Evolutionary conservation across 2,329 filamentous ascomycete species (phyloP), one percentile per base, ranked within the genome.

Genomic region (Didymella lethalis): DNA sequence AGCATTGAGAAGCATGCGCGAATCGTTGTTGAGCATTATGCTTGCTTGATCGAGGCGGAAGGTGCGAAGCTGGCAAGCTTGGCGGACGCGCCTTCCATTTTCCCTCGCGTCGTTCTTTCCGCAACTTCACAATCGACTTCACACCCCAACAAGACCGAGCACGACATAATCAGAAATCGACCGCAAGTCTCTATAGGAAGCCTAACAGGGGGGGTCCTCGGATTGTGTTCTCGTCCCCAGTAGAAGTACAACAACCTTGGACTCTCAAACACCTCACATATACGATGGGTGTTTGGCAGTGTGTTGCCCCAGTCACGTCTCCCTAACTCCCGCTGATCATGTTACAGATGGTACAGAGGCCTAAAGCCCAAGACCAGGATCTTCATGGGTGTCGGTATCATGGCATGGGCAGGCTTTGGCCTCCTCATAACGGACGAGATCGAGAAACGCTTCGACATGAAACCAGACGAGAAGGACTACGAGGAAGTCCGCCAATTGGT

Each of bases 341-440:
- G 34, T 16, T 4, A 7, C 18, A 78, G 77, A 47, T 74, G 70
- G 69, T 96, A 93, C 81, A 88, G 84, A 72, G 86, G 85, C 68
- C 87, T 96, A 53, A 80, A 88, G 3, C 85, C 89, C 18, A 88
- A 85, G 66, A 89, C 90, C 25, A 90, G 90, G 56, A 79, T 91
- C 41, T 79, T 88, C 47, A 83, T 96, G 63, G 93, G 93, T 66
- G 75, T 87, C 48, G 90, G 88, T 67, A 79, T 96, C 65, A 86
- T 97, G 71, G 86, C 86, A 32, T 97, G 92, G 86, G 92, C 91
- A 14, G 80, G 82, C 40, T 80, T 87, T 40, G 93, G 92, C 16
- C 83, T 95, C n/a, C 88, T 89, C 72, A 72, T 91, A 18, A 87
- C 90, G 5, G 90, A 94, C 72, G 83, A 83, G 57, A 87, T 89